A percentile compares a stretch with the other conserved stretches of the same genome.
Conservation (phyloP, 164 flowering plant genomes). For the Umbellularia californica region DNA sequence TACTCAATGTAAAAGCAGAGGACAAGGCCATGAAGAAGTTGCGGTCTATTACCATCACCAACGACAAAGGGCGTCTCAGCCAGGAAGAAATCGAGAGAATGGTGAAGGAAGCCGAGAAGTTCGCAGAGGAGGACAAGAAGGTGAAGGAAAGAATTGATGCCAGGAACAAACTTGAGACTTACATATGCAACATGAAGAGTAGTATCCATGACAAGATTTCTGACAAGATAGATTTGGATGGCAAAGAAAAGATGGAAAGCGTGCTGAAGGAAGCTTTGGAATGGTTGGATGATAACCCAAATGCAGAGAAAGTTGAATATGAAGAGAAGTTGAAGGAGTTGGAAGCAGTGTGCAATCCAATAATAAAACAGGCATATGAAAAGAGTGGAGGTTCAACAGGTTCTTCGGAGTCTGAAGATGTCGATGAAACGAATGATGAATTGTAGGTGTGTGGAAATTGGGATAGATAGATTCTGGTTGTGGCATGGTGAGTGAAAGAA, state of each 20-base stretch:
- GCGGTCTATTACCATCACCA: slow-evolving; percentile 39
- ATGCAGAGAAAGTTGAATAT: slow-evolving; percentile 48
- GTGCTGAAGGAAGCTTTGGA: slow-evolving; percentile 46
- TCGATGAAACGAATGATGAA: slow-evolving; percentile 37
- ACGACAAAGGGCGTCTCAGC: slow-evolving; percentile 50
- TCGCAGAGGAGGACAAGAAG: slow-evolving; percentile 47
- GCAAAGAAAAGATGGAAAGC: slow-evolving; percentile 48
- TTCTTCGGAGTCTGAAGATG: slow-evolving; percentile 17
- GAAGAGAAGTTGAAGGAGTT: slow-evolving; percentile 54
- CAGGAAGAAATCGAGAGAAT: slow-evolving; percentile 49
- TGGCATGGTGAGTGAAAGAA: no score
- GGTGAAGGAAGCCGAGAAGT: slow-evolving; percentile 51
- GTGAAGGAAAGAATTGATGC: slow-evolving; percentile 47
- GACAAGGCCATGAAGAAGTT: slow-evolving; percentile 42
- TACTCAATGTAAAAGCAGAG: slow-evolving; percentile 49
- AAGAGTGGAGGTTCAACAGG: slow-evolving; percentile 28
- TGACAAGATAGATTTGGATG: slow-evolving; percentile 37
- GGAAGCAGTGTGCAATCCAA: slow-evolving; percentile 49
- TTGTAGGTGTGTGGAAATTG: slow-evolving; percentile 18
- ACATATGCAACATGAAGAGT: slow-evolving; percentile 48
- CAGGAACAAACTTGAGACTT: slow-evolving; percentile 47
- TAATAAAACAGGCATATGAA: slow-evolving; percentile 38
- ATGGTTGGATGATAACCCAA: slow-evolving; percentile 54
- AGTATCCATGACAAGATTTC: slow-evolving; percentile 26
- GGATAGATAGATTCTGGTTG: no score